Conservation (phyloP, 1,139 yeast genomes). For the Kurtzmaniella natalensis region DNA sequence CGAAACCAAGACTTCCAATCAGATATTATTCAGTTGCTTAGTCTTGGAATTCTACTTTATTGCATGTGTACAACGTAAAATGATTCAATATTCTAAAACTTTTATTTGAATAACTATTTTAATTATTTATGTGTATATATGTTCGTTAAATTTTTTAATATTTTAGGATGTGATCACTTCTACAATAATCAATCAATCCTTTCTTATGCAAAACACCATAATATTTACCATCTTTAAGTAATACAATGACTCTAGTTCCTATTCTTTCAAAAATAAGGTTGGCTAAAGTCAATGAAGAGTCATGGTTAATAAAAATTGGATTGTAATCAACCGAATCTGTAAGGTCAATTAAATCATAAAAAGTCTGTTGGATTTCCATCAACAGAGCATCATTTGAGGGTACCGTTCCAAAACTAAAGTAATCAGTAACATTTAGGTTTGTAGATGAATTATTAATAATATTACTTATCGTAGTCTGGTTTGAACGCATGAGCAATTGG, state of each 20-base stretch:
- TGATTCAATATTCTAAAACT: slow-evolving; percentile 3
- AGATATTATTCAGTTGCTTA: background rate
- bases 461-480: slow-evolving; percentile 1
- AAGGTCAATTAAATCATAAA: slow-evolving; percentile 35
- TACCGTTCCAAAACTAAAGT: slow-evolving; percentile 26
- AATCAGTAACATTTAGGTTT: slow-evolving; percentile 14
- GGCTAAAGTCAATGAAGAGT: slow-evolving; percentile 50
- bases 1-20: too few relatives aligned
- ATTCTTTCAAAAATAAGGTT: slow-evolving; percentile 52
- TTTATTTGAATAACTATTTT: slow-evolving; percentile 2
- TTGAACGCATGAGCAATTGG: slow-evolving; percentile 6
- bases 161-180: slow-evolving; percentile 14
- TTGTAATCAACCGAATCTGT: slow-evolving; percentile 41
- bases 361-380: slow-evolving; percentile 13
- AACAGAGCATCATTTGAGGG: slow-evolving; percentile 11
- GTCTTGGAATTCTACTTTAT: background rate
- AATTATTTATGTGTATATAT: background rate
- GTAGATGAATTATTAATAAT: slow-evolving; percentile 1
- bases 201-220: slow-evolving; percentile 56
- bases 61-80: slow-evolving; percentile 6
- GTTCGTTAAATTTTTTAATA: background rate
- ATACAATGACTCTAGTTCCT: slow-evolving; percentile 51
- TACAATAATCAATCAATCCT: slow-evolving; percentile 45
- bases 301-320: slow-evolving; percentile 48
- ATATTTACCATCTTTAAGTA: slow-evolving; percentile 46